Evolutionary conservation across 805 yeast genomes (phyloP), one percentile per base, ranked within the genome.

Genomic region (Nakazawaea wyomingensis): DNA sequence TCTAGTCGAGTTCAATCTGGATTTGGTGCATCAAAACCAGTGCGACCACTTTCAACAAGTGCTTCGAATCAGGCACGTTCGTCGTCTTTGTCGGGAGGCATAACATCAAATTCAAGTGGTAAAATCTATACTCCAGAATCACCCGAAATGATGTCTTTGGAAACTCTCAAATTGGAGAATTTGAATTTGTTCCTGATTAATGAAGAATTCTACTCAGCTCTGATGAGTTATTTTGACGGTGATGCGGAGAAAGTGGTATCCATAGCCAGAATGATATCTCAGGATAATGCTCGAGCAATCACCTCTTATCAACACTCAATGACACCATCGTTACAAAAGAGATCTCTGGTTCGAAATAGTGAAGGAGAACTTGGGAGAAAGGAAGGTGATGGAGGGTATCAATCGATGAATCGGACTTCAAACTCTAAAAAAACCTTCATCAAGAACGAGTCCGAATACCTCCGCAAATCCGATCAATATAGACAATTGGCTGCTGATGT

Each of bases 181-280:
- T 48, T 55, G 0, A 48, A 48, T 5, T 55, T 78, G 10, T 57
- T 55, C 11, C 48, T 51, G 1, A 51, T 78, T 10, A 64, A 64
- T 47, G 63, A 63, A 41, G 48, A 49, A 1, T 78, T 78, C 45
- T 61, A 70, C 29, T 48, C 56, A 17, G 52, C 59, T 11, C 67
- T 70, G 10, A 38, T 77, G 4, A 54, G 46, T 13, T 73, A 69
- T 50, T 75, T 66, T 51, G 47, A 63, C n/a, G 80, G 79, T 3
- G 66, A 75, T 44, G 47, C 68, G 1, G 49, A 50, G 16, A 62
- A 56, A 38, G 73, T 73, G 0, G 43, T 73, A 7, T 51, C 57
- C 2, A 45, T 66, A 10, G 69, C 72, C 7, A 45, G 59, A 1
- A 46, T 60, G 17, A 51, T 66, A 6, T 45, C 62, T 17, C 70